phyloP scores from a whole-genome alignment of 805 yeast genomes.

The Cyberlindnera saturnus region DNA sequence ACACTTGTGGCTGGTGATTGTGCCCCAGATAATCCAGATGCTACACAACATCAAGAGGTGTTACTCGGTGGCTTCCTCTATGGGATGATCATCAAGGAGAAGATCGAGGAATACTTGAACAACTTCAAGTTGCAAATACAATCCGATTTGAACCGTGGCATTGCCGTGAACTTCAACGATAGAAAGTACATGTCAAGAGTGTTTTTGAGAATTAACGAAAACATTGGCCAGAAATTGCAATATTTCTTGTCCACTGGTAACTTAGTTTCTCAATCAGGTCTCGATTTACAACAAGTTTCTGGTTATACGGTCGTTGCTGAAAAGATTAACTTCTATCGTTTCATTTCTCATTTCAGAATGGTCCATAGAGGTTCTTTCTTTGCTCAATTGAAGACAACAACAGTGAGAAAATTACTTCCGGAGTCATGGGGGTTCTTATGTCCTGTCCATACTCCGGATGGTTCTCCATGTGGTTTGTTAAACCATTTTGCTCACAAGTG shows the following conservation, averaged over 20 bases:
- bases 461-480: slow-evolving; percentile 96
- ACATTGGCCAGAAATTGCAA: slow-evolving; percentile 90
- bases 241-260: slow-evolving; percentile 96
- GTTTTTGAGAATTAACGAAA: slow-evolving; percentile 76
- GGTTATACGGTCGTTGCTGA: slow-evolving; percentile 99
- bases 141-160: slow-evolving; percentile 73
- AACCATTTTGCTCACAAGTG: slow-evolving; percentile 97
- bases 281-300: slow-evolving; percentile 95
- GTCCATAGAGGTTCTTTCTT: slow-evolving; percentile 99
- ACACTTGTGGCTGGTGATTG: slow-evolving; percentile 96
- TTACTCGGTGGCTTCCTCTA: slow-evolving; percentile 92
- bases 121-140: slow-evolving; percentile 67
- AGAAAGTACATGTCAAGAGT: slow-evolving; percentile 78
- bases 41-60: slow-evolving; percentile 97
- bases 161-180: slow-evolving; percentile 78
- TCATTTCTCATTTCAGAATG: slow-evolving; percentile 98
- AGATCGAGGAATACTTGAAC: slow-evolving; percentile 86
- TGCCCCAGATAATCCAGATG: slow-evolving; percentile 97
- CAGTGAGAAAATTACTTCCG: slow-evolving; percentile 92
- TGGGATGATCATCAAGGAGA: slow-evolving; percentile 95
- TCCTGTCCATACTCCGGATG: slow-evolving; percentile 99
- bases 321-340: slow-evolving; percentile 94
- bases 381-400: slow-evolving; percentile 94
- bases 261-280: slow-evolving; percentile 92
- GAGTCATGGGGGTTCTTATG: slow-evolving; percentile 99